Evolutionary conservation across 225 moss, liverwort and hornwort species (phyloP), one percentile per base, ranked within the genome.

Genomic region (Sphagnum contortum): DNA sequence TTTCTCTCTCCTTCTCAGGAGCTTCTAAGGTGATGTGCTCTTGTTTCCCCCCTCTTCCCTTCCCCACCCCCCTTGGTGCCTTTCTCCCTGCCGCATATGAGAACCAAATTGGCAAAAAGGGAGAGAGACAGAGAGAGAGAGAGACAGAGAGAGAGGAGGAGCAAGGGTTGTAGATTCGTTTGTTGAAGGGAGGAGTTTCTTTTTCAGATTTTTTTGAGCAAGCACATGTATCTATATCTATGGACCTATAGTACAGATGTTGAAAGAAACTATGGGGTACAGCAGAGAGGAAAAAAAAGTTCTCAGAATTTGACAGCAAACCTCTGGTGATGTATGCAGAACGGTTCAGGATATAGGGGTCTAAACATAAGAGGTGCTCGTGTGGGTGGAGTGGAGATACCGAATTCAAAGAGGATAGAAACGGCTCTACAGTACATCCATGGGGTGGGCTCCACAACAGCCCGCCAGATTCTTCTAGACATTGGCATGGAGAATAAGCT

Each of bases 351-450:
- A 12, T 63, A 11, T 57, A 77, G 71, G 51, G 74, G 72, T 52
- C 58, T 93, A 29, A 84, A 67, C 73, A 86, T 93, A 66, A 69
- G 90, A 49, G 86, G 93, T 45, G 93, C 90, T 69, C 93, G 93
- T 88, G 88, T 93, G 14, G 93, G 90, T 57, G 93, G 93, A 69
- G 80, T 93, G 11, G 93, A 93, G 76, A 86, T 93, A 0, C 93
- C 93, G 9, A 90, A 93, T 55, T 57, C 72, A 48, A 93, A 86
- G 77, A 79, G 93, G 68, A 90, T 93, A 60, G 93, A 93, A 79
- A 70, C 77, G 59, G 80, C 93, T 12, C 71, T 90, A 48, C 88
- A 90, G 49, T 93, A 90, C 62, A 88, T 93, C 61, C 93, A 93
- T 63, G 90, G 93, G 14, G 86, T 93, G 8, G 93, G 90, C 69